Percentiles rank a stretch among this genome's conserved stretches.
Conservation (phyloP, 2,329 filamentous ascomycete genomes). For the Cladosporium sp. region DNA sequence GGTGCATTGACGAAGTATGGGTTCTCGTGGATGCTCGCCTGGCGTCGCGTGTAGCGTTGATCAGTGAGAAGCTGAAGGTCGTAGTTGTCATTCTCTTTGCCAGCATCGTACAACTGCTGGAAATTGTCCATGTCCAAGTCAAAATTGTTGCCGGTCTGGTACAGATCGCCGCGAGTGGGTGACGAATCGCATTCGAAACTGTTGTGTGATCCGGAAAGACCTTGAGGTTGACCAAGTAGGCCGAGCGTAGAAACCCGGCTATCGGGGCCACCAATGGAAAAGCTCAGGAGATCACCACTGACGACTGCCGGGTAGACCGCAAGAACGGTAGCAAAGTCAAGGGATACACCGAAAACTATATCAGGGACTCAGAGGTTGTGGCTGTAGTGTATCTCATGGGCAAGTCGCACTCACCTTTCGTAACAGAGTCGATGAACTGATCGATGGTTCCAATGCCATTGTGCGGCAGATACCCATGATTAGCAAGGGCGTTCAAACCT, state of each 20-base stretch:
- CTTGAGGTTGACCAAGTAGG: slow-evolving; percentile 23
- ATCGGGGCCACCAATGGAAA: slow-evolving; percentile 31
- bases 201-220: slow-evolving; percentile 30
- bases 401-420: neutral
- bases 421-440: slow-evolving; percentile 35
- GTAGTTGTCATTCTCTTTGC: slow-evolving; percentile 33
- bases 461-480: slow-evolving; percentile 37
- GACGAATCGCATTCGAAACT: slow-evolving; percentile 40
- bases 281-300: slow-evolving; percentile 31
- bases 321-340: slow-evolving; percentile 36
- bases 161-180: slow-evolving; percentile 35
- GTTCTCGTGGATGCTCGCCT: slow-evolving; percentile 28
- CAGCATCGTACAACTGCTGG: slow-evolving; percentile 29
- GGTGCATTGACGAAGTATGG: slow-evolving; percentile 27
- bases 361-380: neutral
- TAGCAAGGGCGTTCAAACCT: slow-evolving; percentile 38
- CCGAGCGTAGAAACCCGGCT: neutral
- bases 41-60: slow-evolving; percentile 32
- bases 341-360: slow-evolving; percentile 31
- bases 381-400: neutral
- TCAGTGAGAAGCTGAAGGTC: slow-evolving; percentile 34
- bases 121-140: slow-evolving; percentile 27
- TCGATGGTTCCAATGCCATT: slow-evolving; percentile 38
- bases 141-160: slow-evolving; percentile 30
- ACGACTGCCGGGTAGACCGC: slow-evolving; percentile 37